Conservation (phyloP, 2,329 filamentous ascomycete species). For the Pezizomycotina sp. region DNA sequence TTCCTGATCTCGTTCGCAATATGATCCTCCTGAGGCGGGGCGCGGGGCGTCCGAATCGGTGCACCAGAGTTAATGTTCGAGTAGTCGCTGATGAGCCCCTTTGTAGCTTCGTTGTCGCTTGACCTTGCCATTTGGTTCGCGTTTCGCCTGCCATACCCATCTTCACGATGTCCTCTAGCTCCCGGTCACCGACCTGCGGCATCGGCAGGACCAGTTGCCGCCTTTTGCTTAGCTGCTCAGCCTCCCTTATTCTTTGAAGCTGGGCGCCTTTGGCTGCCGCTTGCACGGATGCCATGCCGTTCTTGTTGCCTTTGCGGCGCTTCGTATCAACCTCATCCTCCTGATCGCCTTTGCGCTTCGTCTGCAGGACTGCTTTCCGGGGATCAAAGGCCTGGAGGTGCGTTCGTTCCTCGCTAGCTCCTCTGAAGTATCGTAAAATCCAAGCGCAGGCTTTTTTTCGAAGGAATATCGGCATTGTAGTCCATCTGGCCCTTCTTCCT, state of each 20-base stretch:
- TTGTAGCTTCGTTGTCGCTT: slow-evolving; percentile 70
- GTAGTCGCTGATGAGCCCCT: slow-evolving; percentile 77
- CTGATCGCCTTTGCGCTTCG: slow-evolving; percentile 82
- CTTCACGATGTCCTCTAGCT: slow-evolving; percentile 95
- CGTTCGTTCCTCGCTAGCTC: slow-evolving; percentile 68
- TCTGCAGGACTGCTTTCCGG: slow-evolving; percentile 70
- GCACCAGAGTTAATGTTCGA: slow-evolving; percentile 61
- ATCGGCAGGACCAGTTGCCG: slow-evolving; percentile 65
- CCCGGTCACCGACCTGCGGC: slow-evolving; percentile 80
- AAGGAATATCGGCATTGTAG: slow-evolving; percentile 99
- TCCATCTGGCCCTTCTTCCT: slow-evolving; percentile 96
- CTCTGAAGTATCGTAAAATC: slow-evolving; percentile 85
- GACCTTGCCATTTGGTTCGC: slow-evolving; percentile 59
- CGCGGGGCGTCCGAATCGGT: slow-evolving; percentile 81
- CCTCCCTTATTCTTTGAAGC: slow-evolving; percentile 85
- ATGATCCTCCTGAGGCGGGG: slow-evolving; percentile 80
- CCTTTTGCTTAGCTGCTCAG: slow-evolving; percentile 90
- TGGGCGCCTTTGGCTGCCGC: slow-evolving; percentile 83
- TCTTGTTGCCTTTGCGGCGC: slow-evolving; percentile 56
- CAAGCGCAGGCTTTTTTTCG: slow-evolving; percentile 72
- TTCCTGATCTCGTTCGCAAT: slow-evolving; percentile 95
- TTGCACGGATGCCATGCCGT: slow-evolving; percentile 47
- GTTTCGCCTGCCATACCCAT: slow-evolving; percentile 83
- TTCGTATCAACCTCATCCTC: slow-evolving; percentile 59
- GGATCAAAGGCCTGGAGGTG: slow-evolving; percentile 79